phyloP scores from a whole-genome alignment of 2,329 filamentous ascomycete genomes.

The Trichoderma guizhouense region DNA sequence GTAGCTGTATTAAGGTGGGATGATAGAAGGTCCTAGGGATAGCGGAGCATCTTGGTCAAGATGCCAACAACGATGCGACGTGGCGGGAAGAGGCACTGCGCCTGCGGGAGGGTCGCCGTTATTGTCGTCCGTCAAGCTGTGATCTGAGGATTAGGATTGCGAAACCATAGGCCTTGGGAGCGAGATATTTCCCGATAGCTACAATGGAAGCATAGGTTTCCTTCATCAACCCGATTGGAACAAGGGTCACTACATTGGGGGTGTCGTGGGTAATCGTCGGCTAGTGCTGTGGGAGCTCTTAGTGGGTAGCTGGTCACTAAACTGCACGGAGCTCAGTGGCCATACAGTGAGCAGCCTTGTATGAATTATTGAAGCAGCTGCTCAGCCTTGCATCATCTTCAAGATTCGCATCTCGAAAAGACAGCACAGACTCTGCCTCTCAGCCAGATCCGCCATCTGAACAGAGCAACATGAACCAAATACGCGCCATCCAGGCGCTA shows the following conservation, averaged over 20 bases:
- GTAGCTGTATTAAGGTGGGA: constrained; percentile 22
- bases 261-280: constrained; percentile 25
- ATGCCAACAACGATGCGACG: constrained; percentile 15
- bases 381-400: constrained; percentile 12
- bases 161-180: neutral
- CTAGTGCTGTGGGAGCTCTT: constrained; percentile 15
- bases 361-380: neutral
- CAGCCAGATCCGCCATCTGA: neutral
- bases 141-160: neutral
- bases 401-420: neutral
- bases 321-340: neutral
- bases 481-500: constrained; percentile 85
- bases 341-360: constrained; percentile 1
- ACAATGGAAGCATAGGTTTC: neutral
- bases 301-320: neutral
- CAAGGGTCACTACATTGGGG: neutral
- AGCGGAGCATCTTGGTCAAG: constrained; percentile 29
- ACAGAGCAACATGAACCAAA: constrained; percentile 73
- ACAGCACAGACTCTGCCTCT: neutral
- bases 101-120: constrained; percentile 14
- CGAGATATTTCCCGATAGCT: neutral
- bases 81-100: neutral
- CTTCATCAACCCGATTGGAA: constrained; percentile 19
- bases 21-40: constrained; percentile 23
- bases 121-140: constrained; percentile 18